Conservation (phyloP, 306 rosid genomes). For the Lablab purpureus region DNA sequence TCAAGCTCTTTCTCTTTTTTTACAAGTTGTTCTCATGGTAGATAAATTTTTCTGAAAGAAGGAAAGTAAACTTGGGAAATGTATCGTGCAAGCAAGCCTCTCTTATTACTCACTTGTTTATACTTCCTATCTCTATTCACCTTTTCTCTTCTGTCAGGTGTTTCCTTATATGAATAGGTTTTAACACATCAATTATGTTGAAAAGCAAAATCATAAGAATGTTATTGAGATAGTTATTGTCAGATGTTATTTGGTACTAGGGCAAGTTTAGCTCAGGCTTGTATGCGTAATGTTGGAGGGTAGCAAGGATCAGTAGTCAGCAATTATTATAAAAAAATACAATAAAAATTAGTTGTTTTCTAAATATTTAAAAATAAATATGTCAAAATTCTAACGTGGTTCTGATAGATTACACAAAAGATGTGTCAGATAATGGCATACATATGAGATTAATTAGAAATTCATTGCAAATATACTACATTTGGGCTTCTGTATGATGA, state of each 20-base stretch:
- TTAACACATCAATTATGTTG: conserved; percentile 12
- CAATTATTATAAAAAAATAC: conserved; percentile 12
- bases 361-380: neutral
- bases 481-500: neutral
- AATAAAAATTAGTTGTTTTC: neutral
- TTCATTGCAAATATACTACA: neutral
- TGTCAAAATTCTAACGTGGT: neutral
- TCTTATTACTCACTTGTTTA: conserved; percentile 28
- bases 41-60: conserved; percentile 1
- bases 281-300: conserved; percentile 34
- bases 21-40: neutral
- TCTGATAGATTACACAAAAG: neutral
- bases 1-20: neutral
- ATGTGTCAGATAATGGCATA: conserved; percentile 2
- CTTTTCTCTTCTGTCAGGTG: conserved; percentile 15
- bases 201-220: conserved; percentile 6
- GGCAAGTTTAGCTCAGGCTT: conserved; percentile 25
- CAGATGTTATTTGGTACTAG: neutral
- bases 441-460: neutral
- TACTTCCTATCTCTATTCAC: conserved; percentile 7
- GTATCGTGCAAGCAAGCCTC: conserved; percentile 30
- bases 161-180: conserved; percentile 8
- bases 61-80: too few relatives aligned
- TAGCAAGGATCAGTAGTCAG: conserved; percentile 10
- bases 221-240: neutral